These are phyloP conservation scores for Solanum bulbocastanum DNA, from an alignment of 257 asterid genomes.

Conservation along the genomic window DNA sequence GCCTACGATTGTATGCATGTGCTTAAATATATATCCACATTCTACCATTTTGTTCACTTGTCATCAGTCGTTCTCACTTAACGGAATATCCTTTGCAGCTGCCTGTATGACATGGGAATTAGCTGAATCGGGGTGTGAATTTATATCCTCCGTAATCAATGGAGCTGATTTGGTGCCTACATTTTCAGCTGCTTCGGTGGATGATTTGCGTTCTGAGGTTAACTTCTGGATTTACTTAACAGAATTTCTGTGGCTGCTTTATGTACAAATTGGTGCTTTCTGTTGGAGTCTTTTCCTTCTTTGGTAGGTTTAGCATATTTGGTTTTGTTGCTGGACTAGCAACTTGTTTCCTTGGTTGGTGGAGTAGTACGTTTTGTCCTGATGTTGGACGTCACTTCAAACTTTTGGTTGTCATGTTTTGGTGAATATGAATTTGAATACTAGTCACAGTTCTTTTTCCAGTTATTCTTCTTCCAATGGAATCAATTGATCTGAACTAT, in stretches of 20 bases:
- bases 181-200: constrained; percentile 93
- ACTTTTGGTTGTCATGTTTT: neutral
- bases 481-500: neutral
- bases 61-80: neutral
- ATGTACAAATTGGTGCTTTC: neutral
- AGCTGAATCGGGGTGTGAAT: constrained; percentile 83
- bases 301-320: neutral
- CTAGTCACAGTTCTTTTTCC: neutral
- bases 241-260: neutral
- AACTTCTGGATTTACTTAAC: constrained; percentile 3
- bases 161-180: constrained; percentile 98
- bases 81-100: constrained; percentile 38
- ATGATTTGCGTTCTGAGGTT: constrained; percentile 96
- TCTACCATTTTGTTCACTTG: neutral
- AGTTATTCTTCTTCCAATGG: neutral
- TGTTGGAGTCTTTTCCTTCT: neutral
- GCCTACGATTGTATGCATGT: neutral
- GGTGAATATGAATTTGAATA: neutral
- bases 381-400: neutral
- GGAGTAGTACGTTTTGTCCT: neutral
- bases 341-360: neutral
- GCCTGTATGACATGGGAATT: constrained; percentile 99
- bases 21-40: neutral
- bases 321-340: neutral
- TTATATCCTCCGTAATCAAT: constrained; percentile 71